These are phyloP conservation scores for Paramecium primaurelia DNA, from an alignment of 73 alveolate species.

Conservation along the genomic window DNA sequence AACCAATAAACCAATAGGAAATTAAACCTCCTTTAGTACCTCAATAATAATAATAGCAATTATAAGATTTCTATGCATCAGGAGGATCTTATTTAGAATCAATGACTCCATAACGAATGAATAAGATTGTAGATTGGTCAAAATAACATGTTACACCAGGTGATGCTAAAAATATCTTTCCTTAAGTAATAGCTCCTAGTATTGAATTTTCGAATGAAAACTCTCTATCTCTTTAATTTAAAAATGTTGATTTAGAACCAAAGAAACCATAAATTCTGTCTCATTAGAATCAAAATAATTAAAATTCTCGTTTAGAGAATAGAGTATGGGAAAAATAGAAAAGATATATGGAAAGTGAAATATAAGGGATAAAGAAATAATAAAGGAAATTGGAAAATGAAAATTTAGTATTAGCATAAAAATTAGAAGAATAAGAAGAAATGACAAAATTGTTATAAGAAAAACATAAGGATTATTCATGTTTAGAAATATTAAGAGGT, in stretches of 20 bases:
- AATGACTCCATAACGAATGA: conserved; percentile 47
- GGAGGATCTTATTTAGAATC: conserved; percentile 41
- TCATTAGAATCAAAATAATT: background rate
- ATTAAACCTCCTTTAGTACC: background rate
- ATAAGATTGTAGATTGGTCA: conserved; percentile 39
- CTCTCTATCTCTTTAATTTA: conserved; percentile 4
- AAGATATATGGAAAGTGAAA: background rate
- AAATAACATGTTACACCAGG: conserved; percentile 45
- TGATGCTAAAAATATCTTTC: conserved; percentile 31
- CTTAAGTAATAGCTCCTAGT: conserved; percentile 39
- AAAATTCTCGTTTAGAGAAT: background rate
- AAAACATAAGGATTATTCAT: conserved; percentile 27
- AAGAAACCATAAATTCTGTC: background rate
- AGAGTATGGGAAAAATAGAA: background rate
- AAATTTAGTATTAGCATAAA: background rate
- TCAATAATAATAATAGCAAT: background rate
- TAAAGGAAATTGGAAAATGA: background rate
- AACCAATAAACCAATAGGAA: background rate
- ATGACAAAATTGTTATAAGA: background rate
- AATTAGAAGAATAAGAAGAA: background rate
- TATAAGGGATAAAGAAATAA: background rate
- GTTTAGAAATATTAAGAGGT: conserved; percentile 23
- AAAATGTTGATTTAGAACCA: background rate
- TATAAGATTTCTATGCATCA: conserved; percentile 6
- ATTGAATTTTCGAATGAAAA: conserved; percentile 44